phyloP scores from a whole-genome alignment of 2,329 filamentous ascomycete species.

The Metarhizium robertsii region DNA sequence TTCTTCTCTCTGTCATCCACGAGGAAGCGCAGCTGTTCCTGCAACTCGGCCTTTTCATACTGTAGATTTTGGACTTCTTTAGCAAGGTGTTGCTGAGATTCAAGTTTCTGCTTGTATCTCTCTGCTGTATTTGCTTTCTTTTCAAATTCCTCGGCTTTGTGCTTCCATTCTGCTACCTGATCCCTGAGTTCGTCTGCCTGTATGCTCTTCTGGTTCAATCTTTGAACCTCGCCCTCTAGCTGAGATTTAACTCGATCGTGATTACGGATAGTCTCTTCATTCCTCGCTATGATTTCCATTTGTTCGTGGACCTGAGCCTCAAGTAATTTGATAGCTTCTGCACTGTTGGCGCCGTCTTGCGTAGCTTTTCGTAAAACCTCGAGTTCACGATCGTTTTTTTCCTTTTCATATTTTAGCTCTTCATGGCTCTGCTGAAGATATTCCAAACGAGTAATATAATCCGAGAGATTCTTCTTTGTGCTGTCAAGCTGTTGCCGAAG shows the following conservation, averaged over 20 bases:
- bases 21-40: constrained; percentile 35
- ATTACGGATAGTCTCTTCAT: constrained; percentile 45
- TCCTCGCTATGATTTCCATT: constrained; percentile 57
- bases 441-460: constrained; percentile 50
- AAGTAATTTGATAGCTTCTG: constrained; percentile 42
- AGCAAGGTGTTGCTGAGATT: constrained; percentile 44
- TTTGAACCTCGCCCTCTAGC: constrained; percentile 45
- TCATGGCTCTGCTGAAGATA: constrained; percentile 55
- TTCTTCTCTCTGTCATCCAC: constrained; percentile 24
- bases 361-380: constrained; percentile 40
- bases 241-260: constrained; percentile 35
- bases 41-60: constrained; percentile 44
- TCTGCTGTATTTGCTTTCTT: constrained; percentile 56
- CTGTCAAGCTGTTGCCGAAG: constrained; percentile 42
- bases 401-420: constrained; percentile 53
- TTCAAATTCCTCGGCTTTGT: constrained; percentile 47
- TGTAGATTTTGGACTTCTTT: constrained; percentile 46
- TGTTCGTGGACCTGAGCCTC: constrained; percentile 53
- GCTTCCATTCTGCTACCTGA: constrained; percentile 49
- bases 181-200: constrained; percentile 46
- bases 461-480: constrained; percentile 47
- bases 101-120: constrained; percentile 53
- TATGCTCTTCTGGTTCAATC: constrained; percentile 35
- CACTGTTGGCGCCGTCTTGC: constrained; percentile 42
- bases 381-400: constrained; percentile 45